Base-by-base conservation (phyloP, 1,284 basidiomycete genomes). In the Ustilago vetiveriae region DNA sequence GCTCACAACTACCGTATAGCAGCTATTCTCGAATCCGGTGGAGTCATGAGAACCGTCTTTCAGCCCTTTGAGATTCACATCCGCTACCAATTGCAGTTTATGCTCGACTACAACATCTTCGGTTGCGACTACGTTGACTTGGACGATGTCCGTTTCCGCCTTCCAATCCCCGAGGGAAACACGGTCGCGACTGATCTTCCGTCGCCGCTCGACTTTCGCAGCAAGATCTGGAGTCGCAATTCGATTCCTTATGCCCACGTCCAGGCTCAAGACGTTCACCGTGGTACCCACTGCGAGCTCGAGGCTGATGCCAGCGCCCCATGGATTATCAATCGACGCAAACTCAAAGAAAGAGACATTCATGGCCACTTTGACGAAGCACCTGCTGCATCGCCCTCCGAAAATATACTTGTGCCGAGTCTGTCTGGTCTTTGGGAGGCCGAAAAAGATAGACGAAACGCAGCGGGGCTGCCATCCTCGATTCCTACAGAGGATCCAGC, bases 361-460 rank as follows among this genome's bases (percentile, higher is more conserved):
- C 92, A 95, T 71, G 87, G 91, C 80, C 87, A 87, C 64, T 75
- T 78, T 45, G 72, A 67, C 22, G 71, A 78, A 33, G 22, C 27
- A 4, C n/a, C 30, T 7, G 27, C 26, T 33, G 29, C 48, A 4
- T 42, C 42, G 4, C 24, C 50, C 7, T 45, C 52, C 11, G 46
- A 57, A 14, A 90, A 92, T 69, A 92, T 92, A 45, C 86, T 96
- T 22, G 91, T 98, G 0, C 86, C 89, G 24, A 90, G 92, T 72
- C 89, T 98, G 48, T 89, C 90, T 50, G 94, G 96, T 81, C 85
- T 98, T 1, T 98, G 95, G 95, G 91, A 94, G 51, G 93, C 96
- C 72, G 95, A 98, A 81, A 88, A 90, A 10, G 85, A 85, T 10
- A 87, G 93, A 4, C 85, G 94, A 24, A 41, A 52, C 32, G 63